These are phyloP conservation scores for Penicillium tannophilum DNA, from an alignment of 495 filamentous ascomycete species.

Conservation along the genomic window DNA sequence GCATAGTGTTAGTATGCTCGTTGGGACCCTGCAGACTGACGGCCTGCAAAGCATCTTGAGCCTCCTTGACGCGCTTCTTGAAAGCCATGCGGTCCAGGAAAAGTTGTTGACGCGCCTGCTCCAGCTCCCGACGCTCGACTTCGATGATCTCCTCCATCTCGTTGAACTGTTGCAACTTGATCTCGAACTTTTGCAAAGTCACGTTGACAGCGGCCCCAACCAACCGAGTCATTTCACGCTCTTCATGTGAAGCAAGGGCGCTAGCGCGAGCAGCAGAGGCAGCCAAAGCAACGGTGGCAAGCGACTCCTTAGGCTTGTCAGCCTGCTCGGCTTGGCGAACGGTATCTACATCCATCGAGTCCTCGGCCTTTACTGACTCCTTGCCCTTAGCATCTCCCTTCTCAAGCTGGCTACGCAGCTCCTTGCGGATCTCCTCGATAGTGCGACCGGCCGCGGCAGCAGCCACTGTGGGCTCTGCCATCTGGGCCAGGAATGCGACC, in stretches of 20 bases:
- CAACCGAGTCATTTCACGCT: slow-evolving; percentile 91
- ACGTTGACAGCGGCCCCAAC: slow-evolving; percentile 84
- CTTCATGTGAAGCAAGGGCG: slow-evolving; percentile 89
- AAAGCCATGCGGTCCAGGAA: slow-evolving; percentile 90
- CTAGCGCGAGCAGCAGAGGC: slow-evolving; percentile 82
- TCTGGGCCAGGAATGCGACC: slow-evolving; percentile 85
- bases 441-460: slow-evolving; percentile 85
- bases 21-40: slow-evolving; percentile 57
- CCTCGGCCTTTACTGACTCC: slow-evolving; percentile 61
- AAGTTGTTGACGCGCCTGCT: slow-evolving; percentile 85
- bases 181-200: slow-evolving; percentile 78
- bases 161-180: slow-evolving; percentile 89
- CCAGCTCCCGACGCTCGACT: slow-evolving; percentile 88
- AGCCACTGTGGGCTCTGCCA: slow-evolving; percentile 84
- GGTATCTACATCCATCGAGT: slow-evolving; percentile 68
- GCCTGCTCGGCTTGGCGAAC: slow-evolving; percentile 29
- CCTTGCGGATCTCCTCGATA: slow-evolving; percentile 79
- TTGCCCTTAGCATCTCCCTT: slow-evolving; percentile 58
- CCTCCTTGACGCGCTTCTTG: slow-evolving; percentile 80
- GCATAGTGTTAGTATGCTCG: slow-evolving; percentile 58
- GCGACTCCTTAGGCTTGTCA: slow-evolving; percentile 44
- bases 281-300: slow-evolving; percentile 80
- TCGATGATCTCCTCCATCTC: slow-evolving; percentile 92
- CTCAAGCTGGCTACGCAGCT: slow-evolving; percentile 72
- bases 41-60: slow-evolving; percentile 73